A percentile compares a stretch with the other conserved stretches of the same genome.
These are phyloP conservation scores for Suillus placidus DNA, from an alignment of 768 basidiomycete genomes.

Conservation along the genomic window DNA sequence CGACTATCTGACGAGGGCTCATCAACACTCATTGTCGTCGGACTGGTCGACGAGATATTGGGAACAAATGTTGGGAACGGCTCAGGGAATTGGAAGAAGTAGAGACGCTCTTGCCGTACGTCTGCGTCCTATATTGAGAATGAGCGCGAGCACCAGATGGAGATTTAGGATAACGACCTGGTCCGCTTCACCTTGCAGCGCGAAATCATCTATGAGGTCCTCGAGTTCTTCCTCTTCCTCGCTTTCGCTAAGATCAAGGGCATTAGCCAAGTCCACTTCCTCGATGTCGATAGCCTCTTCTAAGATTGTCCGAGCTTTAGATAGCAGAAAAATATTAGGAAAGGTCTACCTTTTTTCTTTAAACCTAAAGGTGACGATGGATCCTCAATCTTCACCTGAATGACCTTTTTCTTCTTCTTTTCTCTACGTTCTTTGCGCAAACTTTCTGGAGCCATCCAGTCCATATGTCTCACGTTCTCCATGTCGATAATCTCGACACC, in stretches of 20 bases:
- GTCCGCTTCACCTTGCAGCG: constrained; percentile 40
- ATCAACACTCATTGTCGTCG: constrained; percentile 40
- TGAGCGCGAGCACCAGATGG: not conserved
- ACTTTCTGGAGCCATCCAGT: constrained; percentile 88
- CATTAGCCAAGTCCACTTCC: constrained; percentile 55
- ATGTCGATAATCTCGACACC: constrained; percentile 88
- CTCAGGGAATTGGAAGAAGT: constrained; percentile 88
- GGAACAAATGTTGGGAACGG: constrained; percentile 79
- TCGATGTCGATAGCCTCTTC: constrained; percentile 30
- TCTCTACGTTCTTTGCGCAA: constrained; percentile 52
- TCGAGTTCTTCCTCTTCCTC: constrained; percentile 83
- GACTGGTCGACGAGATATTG: constrained; percentile 31
- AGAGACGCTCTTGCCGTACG: constrained; percentile 66
- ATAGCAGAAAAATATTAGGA: constrained; percentile 1
- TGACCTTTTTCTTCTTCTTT: constrained; percentile 37
- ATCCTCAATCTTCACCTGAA: constrained; percentile 51
- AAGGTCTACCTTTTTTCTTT: constrained; percentile 38
- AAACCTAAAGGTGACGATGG: constrained; percentile 22
- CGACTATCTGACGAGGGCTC: constrained; percentile 31
- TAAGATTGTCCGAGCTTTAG: not conserved
- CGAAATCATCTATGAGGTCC: constrained; percentile 74
- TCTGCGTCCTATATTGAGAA: constrained; percentile 44
- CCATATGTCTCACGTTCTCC: constrained; percentile 74
- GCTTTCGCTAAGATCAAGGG: constrained; percentile 70
- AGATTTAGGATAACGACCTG: constrained; percentile 36